Evolutionary conservation across 2,329 filamentous ascomycete species (phyloP).

Genomic region (Penicillium sp.): DNA sequence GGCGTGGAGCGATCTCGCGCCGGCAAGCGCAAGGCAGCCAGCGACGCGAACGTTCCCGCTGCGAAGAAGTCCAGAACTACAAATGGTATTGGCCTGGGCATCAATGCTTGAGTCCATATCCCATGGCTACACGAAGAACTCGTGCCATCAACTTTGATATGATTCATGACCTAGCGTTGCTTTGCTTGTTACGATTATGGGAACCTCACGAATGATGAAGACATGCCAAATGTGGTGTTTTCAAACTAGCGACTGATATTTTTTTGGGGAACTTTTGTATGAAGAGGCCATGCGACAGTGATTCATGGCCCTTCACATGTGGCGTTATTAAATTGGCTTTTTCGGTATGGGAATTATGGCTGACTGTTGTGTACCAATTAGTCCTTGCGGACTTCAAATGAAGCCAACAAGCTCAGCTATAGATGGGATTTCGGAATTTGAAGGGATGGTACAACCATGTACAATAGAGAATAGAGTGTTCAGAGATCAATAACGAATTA

Average conservation of each 20-base stretch:
- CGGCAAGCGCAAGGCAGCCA: slow-evolving; percentile 43
- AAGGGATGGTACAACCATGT: slow-evolving; percentile 13
- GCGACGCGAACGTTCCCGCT: slow-evolving; percentile 33
- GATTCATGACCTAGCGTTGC: slow-evolving; percentile 24
- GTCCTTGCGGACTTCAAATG: neutral
- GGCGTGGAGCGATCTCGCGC: slow-evolving; percentile 38
- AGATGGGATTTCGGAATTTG: neutral
- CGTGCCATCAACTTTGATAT: slow-evolving; percentile 19
- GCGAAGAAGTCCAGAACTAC: slow-evolving; percentile 53
- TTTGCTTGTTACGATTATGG: slow-evolving; percentile 19
- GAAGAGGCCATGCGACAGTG: slow-evolving; percentile 4
- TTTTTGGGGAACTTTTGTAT: neutral
- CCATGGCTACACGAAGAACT: slow-evolving; percentile 9
- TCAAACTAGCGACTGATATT: slow-evolving; percentile 11
- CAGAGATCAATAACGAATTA: neutral
- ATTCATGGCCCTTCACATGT: slow-evolving; percentile 3
- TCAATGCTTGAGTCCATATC: slow-evolving; percentile 41
- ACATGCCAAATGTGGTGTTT: slow-evolving; percentile 11
- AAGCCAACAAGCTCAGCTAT: neutral
- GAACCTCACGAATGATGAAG: slow-evolving; percentile 22
- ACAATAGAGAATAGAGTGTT: slow-evolving; percentile 19
- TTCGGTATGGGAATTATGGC: neutral
- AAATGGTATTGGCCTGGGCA: slow-evolving; percentile 56
- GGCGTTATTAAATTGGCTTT: slow-evolving; percentile 7
- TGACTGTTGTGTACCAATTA: neutral